Conservation (phyloP, 768 basidiomycete genomes). For the Leucocoprinus birnbaumii region DNA sequence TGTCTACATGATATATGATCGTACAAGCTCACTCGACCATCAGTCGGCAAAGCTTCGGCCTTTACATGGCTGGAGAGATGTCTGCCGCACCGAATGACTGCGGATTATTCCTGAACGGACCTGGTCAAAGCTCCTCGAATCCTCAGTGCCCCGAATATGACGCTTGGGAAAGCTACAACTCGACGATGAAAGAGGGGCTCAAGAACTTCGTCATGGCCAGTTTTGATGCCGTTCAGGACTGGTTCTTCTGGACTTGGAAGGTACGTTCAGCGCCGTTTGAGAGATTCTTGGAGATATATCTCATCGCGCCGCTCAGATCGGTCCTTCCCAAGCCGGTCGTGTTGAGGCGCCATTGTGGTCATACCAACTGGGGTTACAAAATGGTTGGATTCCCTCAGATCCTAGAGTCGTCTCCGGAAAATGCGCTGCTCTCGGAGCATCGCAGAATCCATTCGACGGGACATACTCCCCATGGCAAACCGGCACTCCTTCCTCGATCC, state of each 20-base stretch:
- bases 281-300: neutral
- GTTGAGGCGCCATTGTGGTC: constrained; percentile 39
- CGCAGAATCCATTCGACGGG: constrained; percentile 28
- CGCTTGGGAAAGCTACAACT: constrained; percentile 58
- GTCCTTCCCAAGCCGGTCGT: constrained; percentile 41
- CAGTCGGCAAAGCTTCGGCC: constrained; percentile 53
- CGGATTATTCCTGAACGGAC: constrained; percentile 31
- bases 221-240: constrained; percentile 38
- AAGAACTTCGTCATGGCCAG: constrained; percentile 57
- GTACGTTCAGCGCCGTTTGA: constrained; percentile 19
- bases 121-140: constrained; percentile 33
- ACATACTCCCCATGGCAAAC: constrained; percentile 53
- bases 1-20: constrained; percentile 27
- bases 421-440: constrained; percentile 50
- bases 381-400: constrained; percentile 78
- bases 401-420: constrained; percentile 60
- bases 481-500: constrained; percentile 53
- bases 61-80: constrained; percentile 78
- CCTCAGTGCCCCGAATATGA: constrained; percentile 31
- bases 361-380: constrained; percentile 45
- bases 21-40: constrained; percentile 8
- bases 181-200: constrained; percentile 30
- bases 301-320: constrained; percentile 22
- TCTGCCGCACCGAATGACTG: constrained; percentile 67
- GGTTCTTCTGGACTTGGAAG: constrained; percentile 51